Conservation (phyloP, 176 grass and related monocot genomes). For the Panicum miliaceum region DNA sequence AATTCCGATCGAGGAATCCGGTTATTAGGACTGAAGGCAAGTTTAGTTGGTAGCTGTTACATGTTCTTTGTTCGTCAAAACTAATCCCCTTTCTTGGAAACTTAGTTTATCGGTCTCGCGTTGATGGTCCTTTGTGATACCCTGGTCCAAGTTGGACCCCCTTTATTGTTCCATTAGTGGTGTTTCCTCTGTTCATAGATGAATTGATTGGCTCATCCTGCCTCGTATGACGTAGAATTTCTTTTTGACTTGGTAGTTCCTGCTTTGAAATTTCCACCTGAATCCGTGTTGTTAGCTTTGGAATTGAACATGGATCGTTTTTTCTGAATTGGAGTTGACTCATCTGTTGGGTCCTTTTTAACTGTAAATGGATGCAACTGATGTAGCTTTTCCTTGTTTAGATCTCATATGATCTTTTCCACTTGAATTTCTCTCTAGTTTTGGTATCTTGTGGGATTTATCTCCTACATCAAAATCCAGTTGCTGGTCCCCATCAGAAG, state of each 20-base stretch:
- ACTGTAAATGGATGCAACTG: neutral
- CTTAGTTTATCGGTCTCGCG: slow-evolving; percentile 11
- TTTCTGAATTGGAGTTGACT: slow-evolving; percentile 36
- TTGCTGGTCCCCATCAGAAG: neutral
- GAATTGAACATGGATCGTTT: slow-evolving; percentile 13
- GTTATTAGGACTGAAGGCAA: slow-evolving; percentile 46
- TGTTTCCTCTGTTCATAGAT: slow-evolving; percentile 32
- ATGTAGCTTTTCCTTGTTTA: neutral
- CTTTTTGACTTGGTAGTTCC: slow-evolving; percentile 21
- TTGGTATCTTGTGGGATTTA: neutral
- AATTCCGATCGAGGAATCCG: slow-evolving; percentile 38
- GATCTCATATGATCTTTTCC: slow-evolving; percentile 31
- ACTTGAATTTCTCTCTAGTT: slow-evolving; percentile 10
- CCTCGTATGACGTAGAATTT: neutral
- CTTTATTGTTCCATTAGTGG: slow-evolving; percentile 4
- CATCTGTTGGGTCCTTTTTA: neutral
- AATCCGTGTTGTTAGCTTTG: slow-evolving; percentile 7
- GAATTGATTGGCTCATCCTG: slow-evolving; percentile 19
- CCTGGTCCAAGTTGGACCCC: slow-evolving; percentile 23
- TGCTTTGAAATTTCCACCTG: slow-evolving; percentile 20
- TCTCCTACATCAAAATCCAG: neutral
- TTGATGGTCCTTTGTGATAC: slow-evolving; percentile 9
- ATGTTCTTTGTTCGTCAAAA: slow-evolving; percentile 44
- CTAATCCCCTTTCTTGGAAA: slow-evolving; percentile 27
- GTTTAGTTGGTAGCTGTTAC: slow-evolving; percentile 42